Conservation (phyloP, 2,329 filamentous ascomycete species). For the Penicillium sp. region DNA sequence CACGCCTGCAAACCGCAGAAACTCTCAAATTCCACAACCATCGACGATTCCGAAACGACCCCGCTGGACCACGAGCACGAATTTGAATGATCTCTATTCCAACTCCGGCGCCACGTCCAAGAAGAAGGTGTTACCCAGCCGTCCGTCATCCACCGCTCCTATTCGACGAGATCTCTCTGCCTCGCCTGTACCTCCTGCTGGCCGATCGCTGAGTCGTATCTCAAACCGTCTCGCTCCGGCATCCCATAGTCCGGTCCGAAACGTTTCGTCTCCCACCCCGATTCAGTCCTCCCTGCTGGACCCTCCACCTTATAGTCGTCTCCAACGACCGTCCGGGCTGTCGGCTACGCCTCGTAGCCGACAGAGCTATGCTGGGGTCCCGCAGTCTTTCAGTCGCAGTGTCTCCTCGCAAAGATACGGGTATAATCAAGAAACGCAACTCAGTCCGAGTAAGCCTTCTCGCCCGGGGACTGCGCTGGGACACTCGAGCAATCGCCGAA, state of each 20-base stretch:
- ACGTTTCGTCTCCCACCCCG: conserved; percentile 24
- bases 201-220: conserved; percentile 30
- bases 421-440: conserved; percentile 12
- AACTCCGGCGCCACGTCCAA: conserved; percentile 57
- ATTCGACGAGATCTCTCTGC: conserved; percentile 39
- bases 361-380: conserved; percentile 33
- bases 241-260: conserved; percentile 27
- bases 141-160: conserved; percentile 39
- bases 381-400: conserved; percentile 25
- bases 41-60: conserved; percentile 52
- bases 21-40: conserved; percentile 43
- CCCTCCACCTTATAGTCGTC: conserved; percentile 39
- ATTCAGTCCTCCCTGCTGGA: conserved; percentile 28
- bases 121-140: conserved; percentile 29
- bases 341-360: conserved; percentile 31
- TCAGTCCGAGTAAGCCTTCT: conserved; percentile 25
- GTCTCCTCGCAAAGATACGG: conserved; percentile 17
- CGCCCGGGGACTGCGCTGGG: conserved; percentile 38
- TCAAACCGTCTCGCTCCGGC: conserved; percentile 26
- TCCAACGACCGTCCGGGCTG: conserved; percentile 26
- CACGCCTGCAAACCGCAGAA: conserved; percentile 38
- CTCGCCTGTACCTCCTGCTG: conserved; percentile 31
- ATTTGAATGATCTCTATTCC: conserved; percentile 57
- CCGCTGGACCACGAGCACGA: conserved; percentile 66
- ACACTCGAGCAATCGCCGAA: conserved; percentile 33